Evolutionary conservation across 108 stramenopile genomes (phyloP).

Genomic region (Fragilariopsis cylindrus): DNA sequence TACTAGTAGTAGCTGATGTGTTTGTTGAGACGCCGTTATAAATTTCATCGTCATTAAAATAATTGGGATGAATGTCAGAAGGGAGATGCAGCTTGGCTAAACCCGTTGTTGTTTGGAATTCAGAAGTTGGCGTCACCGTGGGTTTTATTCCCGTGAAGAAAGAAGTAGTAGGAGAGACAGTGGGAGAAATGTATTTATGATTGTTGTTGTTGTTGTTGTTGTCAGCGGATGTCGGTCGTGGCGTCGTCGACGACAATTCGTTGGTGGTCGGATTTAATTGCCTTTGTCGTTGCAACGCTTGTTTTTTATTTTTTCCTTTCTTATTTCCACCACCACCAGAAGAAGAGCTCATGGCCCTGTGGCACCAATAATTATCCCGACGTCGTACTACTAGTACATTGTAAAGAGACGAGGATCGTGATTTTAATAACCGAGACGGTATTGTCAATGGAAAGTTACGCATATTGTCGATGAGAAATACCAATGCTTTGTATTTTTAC

Average conservation of each 20-base stretch:
- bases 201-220: neutral
- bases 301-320: constrained; percentile 17
- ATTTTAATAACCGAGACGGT: too few relatives aligned
- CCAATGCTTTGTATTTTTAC: too few relatives aligned
- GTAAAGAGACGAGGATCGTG: too few relatives aligned
- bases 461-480: too few relatives aligned
- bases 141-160: too few relatives aligned
- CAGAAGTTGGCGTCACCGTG: neutral
- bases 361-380: too few relatives aligned
- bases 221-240: neutral
- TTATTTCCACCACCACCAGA: neutral
- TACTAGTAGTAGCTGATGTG: neutral
- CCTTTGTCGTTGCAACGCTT: constrained; percentile 28
- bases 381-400: too few relatives aligned
- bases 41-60: neutral
- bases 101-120: constrained; percentile 1
- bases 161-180: neutral
- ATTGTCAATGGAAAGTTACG: too few relatives aligned
- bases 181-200: neutral
- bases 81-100: constrained; percentile 8
- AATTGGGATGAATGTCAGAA: neutral
- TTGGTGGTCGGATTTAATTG: constrained; percentile 11
- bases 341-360: too few relatives aligned
- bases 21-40: neutral
- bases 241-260: neutral